Base-by-base conservation (phyloP, 306 rosid genomes). In the Vigna hirtella region DNA sequence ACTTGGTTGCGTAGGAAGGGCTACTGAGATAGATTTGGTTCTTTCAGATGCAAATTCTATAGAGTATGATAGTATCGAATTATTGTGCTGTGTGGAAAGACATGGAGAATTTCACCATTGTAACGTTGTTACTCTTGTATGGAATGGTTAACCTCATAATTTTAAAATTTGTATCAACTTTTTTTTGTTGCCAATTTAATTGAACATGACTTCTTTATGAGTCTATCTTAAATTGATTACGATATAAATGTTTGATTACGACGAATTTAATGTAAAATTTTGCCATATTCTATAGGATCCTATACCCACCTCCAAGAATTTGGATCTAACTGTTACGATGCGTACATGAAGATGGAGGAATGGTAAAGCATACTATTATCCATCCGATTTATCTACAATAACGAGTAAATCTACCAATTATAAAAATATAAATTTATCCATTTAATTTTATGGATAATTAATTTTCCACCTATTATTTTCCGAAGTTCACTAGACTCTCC, bases 1-100 rank as follows among this genome's bases (percentile, higher is more conserved):
- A 55, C 48, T 48, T 70, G 78, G 78, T 72, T 79, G 81, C 53
- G 81, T 67, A 77, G 85, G 51, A 82, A 79, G 78, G 73, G 51
- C 36, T 80, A 59, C 55, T 38, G 40, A 67, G 67, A 24, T 77
- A 55, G 72, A 36, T 24, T 68, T 40, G 58, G 70, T 78, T 77
- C 45, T 28, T 70, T 79, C 81, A 24, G 18, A 71, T 52, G 59
- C 77, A 70, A 61, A 67, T 66, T 72, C 68, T 63, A 15, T 50
- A 79, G 73, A 38, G 73, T 53, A 51, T 3, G 70, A 71, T 52
- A 57, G 14, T 70, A 17, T 66, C 18, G 34, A 40, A 66, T 66
- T 66, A 42, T 20, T 40, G 85, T 15, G 59, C 20, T 47, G 15
- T 49, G 67, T 81, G 49, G 77, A 40, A 74, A 45, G 73, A 65